Evolutionary conservation across 2,329 filamentous ascomycete genomes (phyloP), one percentile per base, ranked within the genome.

Genomic region (Fusarium sp.): DNA sequence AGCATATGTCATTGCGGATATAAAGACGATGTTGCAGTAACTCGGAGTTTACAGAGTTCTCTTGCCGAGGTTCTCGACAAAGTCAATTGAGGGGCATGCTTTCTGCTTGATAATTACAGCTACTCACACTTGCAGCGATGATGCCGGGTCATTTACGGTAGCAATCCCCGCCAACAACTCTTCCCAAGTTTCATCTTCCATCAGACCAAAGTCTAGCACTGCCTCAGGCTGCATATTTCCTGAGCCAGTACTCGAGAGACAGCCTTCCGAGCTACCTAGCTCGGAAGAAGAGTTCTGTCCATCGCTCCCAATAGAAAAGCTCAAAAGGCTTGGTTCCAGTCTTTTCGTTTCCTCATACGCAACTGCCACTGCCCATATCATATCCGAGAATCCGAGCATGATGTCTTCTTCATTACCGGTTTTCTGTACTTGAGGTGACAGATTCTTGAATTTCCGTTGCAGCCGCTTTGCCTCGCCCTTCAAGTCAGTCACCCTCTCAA

Each of bases 301-400:
- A 17, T 67, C 41, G 1, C 8, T 9, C 4, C 15, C 17, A 6
- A 44, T 11, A 9, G 60, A 49, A 12, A 61, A 15, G 35, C 26
- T 15, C 2, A 61, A 36, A 2, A 36, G 35, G 2, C 52, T 28
- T 22, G 48, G 24, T 5, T 68, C 55, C 18, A 22, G 10, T 12
- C 28, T 33, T 7, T 26, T 48, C 2, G n/a, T 24, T 17, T 68
- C 39, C 7, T 68, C 54, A 33, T 68, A 68, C 9, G 65, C 24
- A 26, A 31, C 17, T 17, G 42, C 57, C 1, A 68, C 63, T 6
- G 65, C 63, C 65, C 65, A 68, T 28, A 68, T 68, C 65, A 68
- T 68, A 9, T 38, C 28, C 3, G 63, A 52, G 13, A 68, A 68
- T 4, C 65, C 54, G 2, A 36, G 20, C 54, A 68, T 45, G 5